Evolutionary conservation across 2,329 filamentous ascomycete species (phyloP).

Genomic region (Akanthomyces dipterigenus): DNA sequence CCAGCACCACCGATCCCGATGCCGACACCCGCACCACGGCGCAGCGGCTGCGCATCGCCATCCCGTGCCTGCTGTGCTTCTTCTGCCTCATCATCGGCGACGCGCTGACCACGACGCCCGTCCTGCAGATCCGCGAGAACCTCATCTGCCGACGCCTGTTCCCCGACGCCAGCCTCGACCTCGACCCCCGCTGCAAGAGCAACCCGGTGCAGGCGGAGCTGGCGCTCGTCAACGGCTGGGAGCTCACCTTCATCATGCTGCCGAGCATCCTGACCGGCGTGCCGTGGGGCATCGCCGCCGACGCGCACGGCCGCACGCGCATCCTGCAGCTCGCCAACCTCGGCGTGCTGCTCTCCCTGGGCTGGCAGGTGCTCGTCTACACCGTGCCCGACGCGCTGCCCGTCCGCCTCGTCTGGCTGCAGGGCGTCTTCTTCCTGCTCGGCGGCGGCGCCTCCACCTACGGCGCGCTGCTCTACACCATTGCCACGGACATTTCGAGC

Average conservation of each 20-base stretch:
- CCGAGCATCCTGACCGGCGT: constrained; percentile 17
- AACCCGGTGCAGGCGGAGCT: constrained; percentile 18
- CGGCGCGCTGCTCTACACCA: constrained; percentile 17
- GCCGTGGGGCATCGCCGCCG: constrained; percentile 18
- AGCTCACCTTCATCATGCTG: constrained; percentile 15
- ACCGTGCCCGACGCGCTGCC: constrained; percentile 14
- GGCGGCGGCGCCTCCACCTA: constrained; percentile 17
- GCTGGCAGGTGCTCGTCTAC: constrained; percentile 6
- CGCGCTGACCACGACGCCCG: neutral
- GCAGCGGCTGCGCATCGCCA: neutral
- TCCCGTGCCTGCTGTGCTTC: neutral
- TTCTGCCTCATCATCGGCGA: neutral
- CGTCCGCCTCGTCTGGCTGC: constrained; percentile 15
- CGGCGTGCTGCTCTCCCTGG: constrained; percentile 9
- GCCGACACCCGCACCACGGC: neutral
- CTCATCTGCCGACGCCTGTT: constrained; percentile 12
- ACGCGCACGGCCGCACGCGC: constrained; percentile 14
- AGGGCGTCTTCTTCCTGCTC: constrained; percentile 14
- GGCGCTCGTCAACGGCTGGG: constrained; percentile 17
- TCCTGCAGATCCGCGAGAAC: constrained; percentile 3
- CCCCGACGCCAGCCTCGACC: neutral
- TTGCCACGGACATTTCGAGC: constrained; percentile 13
- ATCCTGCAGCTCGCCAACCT: constrained; percentile 16
- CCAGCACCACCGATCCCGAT: neutral
- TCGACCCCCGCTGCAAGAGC: constrained; percentile 15